Percentiles rank a stretch among this genome's conserved stretches.
These are phyloP conservation scores for Ceratocystis eucalypticola DNA, from an alignment of 2,329 filamentous ascomycete genomes.

Conservation along the genomic window DNA sequence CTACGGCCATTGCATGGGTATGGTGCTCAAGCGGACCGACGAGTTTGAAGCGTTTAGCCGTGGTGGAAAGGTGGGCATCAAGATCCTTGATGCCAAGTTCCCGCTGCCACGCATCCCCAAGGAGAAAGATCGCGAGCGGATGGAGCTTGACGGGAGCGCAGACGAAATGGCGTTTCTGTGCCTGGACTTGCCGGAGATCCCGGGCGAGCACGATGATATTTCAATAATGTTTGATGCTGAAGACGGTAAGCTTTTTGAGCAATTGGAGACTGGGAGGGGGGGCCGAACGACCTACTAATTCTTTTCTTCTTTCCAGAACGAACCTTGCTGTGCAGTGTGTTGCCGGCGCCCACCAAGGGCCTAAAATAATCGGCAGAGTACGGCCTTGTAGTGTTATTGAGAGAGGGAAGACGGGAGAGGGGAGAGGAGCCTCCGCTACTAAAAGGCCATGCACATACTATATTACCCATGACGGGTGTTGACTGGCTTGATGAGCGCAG, in stretches of 20 bases:
- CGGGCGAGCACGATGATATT: slow-evolving; percentile 87
- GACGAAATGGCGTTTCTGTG: slow-evolving; percentile 64
- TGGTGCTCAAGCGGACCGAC: slow-evolving; percentile 72
- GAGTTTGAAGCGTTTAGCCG: slow-evolving; percentile 57
- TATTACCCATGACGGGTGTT: neutral
- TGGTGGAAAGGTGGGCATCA: slow-evolving; percentile 55
- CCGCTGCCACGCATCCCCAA: slow-evolving; percentile 54
- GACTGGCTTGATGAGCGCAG: neutral
- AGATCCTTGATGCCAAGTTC: slow-evolving; percentile 83
- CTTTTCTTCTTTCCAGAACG: slow-evolving; percentile 32
- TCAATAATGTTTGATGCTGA: slow-evolving; percentile 71
- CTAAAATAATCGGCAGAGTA: slow-evolving; percentile 24
- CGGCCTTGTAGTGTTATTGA: neutral
- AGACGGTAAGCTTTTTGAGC: slow-evolving; percentile 42
- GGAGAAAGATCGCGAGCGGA: slow-evolving; percentile 34
- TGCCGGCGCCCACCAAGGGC: slow-evolving; percentile 45
- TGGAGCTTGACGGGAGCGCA: slow-evolving; percentile 21
- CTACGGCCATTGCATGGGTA: slow-evolving; percentile 80
- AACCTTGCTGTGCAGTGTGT: slow-evolving; percentile 37
- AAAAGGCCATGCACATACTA: no score
- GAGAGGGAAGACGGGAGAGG: neutral
- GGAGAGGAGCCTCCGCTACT: neutral
- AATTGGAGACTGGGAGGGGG: neutral
- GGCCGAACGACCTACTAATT: slow-evolving; percentile 21
- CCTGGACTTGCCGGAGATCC: slow-evolving; percentile 75